Base-by-base conservation (phyloP, 192 early-diverging fungal species). In the Mortierella antarctica region DNA sequence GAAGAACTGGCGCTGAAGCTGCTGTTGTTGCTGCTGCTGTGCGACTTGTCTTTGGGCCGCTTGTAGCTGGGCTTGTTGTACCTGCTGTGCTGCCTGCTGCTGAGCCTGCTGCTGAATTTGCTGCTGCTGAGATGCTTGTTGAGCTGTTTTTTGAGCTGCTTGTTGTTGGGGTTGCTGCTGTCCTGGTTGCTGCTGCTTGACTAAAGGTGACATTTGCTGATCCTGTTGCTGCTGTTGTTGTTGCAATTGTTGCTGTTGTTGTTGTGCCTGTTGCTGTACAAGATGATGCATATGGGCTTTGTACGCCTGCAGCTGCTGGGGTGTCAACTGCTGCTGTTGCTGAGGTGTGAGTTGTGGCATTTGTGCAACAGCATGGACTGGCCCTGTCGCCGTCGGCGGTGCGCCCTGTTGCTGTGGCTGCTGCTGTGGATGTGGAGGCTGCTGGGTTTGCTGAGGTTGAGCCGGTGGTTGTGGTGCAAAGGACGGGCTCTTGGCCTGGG, bases 41-140 rank as follows among this genome's bases (percentile, higher is more conserved):
- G 21, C 57, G 39, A 56, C 17, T 12, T 57, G 56, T 39, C 23
- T 39, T 15, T 57, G 59, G 1, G 17, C 15, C 5, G 59, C 56
- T 18, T 54, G 52, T 7, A 9, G 48, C 49, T 65, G 57, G 15
- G 59, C 42, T 42, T 17, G 15, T 17, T 42, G 40, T 46, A 42
- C 59, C 6, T 49, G n/a, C 47, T 64, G 62, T 50, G 51, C 52
- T 5, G 51, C 60, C 12, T 62, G 53, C 17, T 20, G 42, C 23
- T 71, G 70, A 7, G 44, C 55, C 23, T 70, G 67, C 56, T 65
- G 62, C 60, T 72, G 62, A 62, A 51, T 42, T 44, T 70, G 67
- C 18, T 42, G 41, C 13, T 56, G 59, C 41, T 60, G 58, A 9
- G 55, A 23, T 11, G 62, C 62, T 44, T 66, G 63, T 41, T 58